Conservation (phyloP, 768 basidiomycete species). For the Exidia glandulosa region DNA sequence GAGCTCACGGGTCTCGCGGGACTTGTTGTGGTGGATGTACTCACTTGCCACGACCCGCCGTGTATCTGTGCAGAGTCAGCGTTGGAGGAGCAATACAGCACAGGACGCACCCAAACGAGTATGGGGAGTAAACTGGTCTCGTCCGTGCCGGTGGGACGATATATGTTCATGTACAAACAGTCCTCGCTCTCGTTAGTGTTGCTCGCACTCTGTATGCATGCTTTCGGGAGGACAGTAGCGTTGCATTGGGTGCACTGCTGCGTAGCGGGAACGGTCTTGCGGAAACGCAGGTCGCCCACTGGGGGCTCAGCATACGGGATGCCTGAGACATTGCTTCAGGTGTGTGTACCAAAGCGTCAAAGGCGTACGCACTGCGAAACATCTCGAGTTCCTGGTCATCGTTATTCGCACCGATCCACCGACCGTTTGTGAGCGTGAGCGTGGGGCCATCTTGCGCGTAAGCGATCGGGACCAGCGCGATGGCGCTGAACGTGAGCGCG, state of each 20-base stretch:
- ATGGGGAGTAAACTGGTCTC: not conserved
- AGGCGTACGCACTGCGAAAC: not conserved
- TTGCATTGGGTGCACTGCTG: not conserved
- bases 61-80: not conserved
- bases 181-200: not conserved
- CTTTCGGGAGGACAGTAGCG: not conserved
- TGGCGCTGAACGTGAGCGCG: too few relatives aligned
- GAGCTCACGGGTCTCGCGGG: not conserved
- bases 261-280: not conserved
- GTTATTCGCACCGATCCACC: not conserved
- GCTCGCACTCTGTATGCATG: not conserved
- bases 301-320: slow-evolving; percentile 27
- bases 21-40: not conserved
- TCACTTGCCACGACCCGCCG: not conserved
- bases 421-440: not conserved
- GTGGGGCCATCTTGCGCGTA: not conserved
- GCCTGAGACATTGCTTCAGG: slow-evolving; percentile 42
- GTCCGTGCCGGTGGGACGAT: not conserved
- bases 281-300: slow-evolving; percentile 17
- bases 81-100: not conserved
- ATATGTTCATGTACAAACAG: not conserved
- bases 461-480: not conserved
- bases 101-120: not conserved
- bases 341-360: slow-evolving; percentile 18
- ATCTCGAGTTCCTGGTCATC: not conserved